Base-by-base conservation (phyloP, 1,139 yeast genomes). In the Kazachstania sp. region DNA sequence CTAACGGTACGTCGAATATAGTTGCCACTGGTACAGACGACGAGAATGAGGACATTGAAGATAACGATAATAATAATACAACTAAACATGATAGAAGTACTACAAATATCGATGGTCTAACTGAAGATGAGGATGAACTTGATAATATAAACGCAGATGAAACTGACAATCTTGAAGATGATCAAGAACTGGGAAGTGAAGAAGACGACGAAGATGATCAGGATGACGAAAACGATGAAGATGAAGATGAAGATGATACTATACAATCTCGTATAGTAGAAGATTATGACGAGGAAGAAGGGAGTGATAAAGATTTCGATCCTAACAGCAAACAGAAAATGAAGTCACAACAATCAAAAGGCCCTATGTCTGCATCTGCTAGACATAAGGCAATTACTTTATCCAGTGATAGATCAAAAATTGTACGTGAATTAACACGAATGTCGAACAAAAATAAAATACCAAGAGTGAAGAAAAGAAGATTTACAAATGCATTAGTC, bases 401-500 rank as follows among this genome's bases (percentile, higher is more conserved):
- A 37, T 51, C 60, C 26, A 59, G 65, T 36, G 64, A 60, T 20
- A 55, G 53, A 41, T 41, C 58, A 8, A 55, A 51, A 39, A 62
- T 63, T 37, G 54, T 56, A 15, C 54, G 57, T 31, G 67, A 63
- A 45, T 49, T 63, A 46, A 51, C 55, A 16, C 59, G 60, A 48
- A 55, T 62, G 60, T 55, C 56, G 37, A 60, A 58, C 37, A 63
- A 61, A 48, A 61, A 56, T 46, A 56, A 55, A 44, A 51, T 51
- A 18, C 61, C 54, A 42, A 60, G 58, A 47, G 54, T 54, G n/a
- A 63, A 60, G 47, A 64, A 64, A 50, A 59, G 67, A 46, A 56
- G 63, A 43, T 64, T 62, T 46, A 64, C 67, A 5, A 61, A 58
- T 44, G 55, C 60, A 20, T 53, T 56, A 8, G 57, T 64, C 16